Conservation (phyloP, 371 early-diverging fungal genomes). For the Fennellomyces sp. region DNA sequence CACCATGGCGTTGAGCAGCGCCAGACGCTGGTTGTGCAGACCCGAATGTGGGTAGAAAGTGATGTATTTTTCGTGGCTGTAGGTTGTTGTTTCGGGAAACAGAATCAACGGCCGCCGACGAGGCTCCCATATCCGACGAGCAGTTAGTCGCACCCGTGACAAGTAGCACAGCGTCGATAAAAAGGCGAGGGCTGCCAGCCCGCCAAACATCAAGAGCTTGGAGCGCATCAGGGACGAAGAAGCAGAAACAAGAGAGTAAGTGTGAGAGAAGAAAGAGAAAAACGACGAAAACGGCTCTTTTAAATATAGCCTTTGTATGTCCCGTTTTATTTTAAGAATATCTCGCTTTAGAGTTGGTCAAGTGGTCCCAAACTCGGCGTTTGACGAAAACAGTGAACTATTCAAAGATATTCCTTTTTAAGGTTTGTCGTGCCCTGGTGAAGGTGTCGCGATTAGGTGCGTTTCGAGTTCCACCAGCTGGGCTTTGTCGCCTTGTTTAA, state of each 20-base stretch:
- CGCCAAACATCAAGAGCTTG: constrained; percentile 6
- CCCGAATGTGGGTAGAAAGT: constrained; percentile 41
- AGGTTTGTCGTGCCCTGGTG: neutral
- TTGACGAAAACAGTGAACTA: constrained; percentile 1
- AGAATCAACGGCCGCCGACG: neutral
- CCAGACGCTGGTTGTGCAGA: constrained; percentile 39
- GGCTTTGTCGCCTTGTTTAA: constrained; percentile 3
- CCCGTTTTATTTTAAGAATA: constrained; percentile 1
- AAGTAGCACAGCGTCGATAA: neutral
- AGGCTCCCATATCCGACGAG: constrained; percentile 4
- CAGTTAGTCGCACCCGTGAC: neutral
- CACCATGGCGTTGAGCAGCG: constrained; percentile 33
- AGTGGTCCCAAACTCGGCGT: constrained; percentile 1
- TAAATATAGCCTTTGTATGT: neutral
- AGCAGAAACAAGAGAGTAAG: neutral
- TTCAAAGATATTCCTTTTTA: constrained; percentile 10
- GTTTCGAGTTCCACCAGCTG: constrained; percentile 13
- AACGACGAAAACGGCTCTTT: constrained; percentile 5
- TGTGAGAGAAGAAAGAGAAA: neutral
- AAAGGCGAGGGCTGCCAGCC: constrained; percentile 1
- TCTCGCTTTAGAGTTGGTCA: neutral
- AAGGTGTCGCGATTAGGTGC: neutral
- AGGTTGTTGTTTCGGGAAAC: neutral
- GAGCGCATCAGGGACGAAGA: constrained; percentile 4
- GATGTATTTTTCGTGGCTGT: constrained; percentile 26